phyloP scores from a whole-genome alignment of 2,329 filamentous ascomycete species.

The Alternaria sp. region DNA sequence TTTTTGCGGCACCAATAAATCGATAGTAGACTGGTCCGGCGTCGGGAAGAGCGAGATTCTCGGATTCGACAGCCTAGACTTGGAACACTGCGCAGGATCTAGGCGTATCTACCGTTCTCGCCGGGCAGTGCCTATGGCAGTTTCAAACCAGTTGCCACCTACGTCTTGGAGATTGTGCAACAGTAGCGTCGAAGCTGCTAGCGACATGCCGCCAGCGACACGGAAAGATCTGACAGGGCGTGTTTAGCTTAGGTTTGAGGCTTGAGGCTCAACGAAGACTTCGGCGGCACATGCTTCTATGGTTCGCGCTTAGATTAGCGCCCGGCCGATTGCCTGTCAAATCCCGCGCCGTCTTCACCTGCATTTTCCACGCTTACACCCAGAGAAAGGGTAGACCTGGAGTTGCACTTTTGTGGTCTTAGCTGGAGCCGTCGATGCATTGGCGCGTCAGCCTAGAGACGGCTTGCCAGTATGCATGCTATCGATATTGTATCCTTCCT shows the following conservation, averaged over 20 bases:
- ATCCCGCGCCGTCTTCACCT: slow-evolving; percentile 8
- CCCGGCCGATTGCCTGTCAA: slow-evolving; percentile 19
- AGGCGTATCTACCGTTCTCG: slow-evolving; percentile 7
- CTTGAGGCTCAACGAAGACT: slow-evolving; percentile 8
- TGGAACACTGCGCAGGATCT: slow-evolving; percentile 16
- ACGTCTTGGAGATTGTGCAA: slow-evolving; percentile 8
- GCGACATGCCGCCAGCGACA: slow-evolving; percentile 9
- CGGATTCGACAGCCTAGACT: slow-evolving; percentile 17
- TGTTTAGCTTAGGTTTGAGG: not conserved
- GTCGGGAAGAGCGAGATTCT: slow-evolving; percentile 17
- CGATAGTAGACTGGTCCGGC: slow-evolving; percentile 16
- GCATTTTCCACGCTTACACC: not conserved
- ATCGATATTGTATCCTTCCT: slow-evolving; percentile 12
- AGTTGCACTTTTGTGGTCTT: not conserved
- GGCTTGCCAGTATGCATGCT: slow-evolving; percentile 8
- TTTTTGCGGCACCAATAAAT: slow-evolving; percentile 18
- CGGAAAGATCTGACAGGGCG: slow-evolving; percentile 9
- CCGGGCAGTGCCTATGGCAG: slow-evolving; percentile 10
- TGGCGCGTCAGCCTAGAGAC: not conserved
- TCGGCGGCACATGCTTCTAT: slow-evolving; percentile 5
- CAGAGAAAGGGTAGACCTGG: not conserved
- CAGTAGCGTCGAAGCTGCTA: slow-evolving; percentile 7
- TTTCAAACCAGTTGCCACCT: slow-evolving; percentile 6
- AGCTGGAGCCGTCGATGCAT: slow-evolving; percentile 3
- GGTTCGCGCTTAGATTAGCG: slow-evolving; percentile 15